Conservation (phyloP, 441 rosid genomes). For the Brassica balearica region DNA sequence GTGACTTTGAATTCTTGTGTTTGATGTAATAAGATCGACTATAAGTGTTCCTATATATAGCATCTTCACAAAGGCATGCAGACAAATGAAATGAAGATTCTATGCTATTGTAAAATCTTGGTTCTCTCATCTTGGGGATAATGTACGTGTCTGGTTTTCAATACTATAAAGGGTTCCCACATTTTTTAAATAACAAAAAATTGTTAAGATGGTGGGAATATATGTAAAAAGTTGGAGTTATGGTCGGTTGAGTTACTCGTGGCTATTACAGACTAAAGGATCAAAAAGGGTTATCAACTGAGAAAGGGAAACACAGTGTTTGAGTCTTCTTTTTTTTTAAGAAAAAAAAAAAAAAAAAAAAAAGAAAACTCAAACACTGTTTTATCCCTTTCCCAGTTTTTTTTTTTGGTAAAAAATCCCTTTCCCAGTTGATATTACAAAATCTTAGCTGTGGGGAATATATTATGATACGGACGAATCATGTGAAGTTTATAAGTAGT, state of each 20-base stretch:
- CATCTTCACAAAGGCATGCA: conserved; percentile 1
- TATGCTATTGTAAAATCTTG: conserved; percentile 1
- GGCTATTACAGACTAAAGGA: conserved; percentile 16
- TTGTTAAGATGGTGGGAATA: conserved; percentile 15
- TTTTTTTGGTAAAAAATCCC: too few species aligned
- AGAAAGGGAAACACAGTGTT: conserved; percentile 1
- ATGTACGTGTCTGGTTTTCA: conserved; percentile 7
- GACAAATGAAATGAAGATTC: conserved; percentile 10
- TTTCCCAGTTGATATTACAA: neutral
- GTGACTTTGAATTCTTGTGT: conserved; percentile 21
- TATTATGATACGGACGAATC: conserved; percentile 34
- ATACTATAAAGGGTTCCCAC: neutral
- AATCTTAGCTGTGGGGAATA: conserved; percentile 28
- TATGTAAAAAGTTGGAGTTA: conserved; percentile 9
- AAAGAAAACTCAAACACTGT: too few species aligned
- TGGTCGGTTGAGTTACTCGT: conserved; percentile 11
- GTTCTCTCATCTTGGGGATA: neutral
- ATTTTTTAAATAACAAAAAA: neutral
- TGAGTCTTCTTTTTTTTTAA: neutral
- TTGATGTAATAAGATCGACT: conserved; percentile 20
- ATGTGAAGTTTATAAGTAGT: conserved; percentile 17
- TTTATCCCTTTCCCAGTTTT: too few species aligned
- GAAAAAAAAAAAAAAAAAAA: too few species aligned
- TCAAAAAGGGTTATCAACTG: conserved; percentile 18
- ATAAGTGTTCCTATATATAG: conserved; percentile 34